Evolutionary conservation across 1,284 basidiomycete genomes (phyloP).

Genomic region (Heterobasidion parviporum): DNA sequence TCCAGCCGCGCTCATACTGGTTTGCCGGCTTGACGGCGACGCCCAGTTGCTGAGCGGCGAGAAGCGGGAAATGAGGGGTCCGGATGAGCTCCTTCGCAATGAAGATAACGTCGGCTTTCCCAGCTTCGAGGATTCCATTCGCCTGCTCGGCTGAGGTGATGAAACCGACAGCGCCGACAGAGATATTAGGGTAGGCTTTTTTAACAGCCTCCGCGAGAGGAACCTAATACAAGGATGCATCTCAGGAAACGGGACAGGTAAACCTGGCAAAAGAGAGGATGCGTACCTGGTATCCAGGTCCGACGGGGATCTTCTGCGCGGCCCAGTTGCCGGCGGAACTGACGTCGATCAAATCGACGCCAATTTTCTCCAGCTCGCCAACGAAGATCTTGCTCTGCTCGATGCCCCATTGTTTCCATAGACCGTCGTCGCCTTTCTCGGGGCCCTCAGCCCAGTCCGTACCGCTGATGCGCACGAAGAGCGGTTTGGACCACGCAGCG

Average conservation of each 20-base stretch:
- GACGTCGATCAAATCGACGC: conserved; percentile 68
- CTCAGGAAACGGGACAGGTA: neutral
- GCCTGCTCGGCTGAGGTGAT: conserved; percentile 62
- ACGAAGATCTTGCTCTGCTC: conserved; percentile 64
- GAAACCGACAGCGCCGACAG: conserved; percentile 64
- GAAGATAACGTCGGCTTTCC: conserved; percentile 63
- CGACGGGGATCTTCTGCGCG: conserved; percentile 48
- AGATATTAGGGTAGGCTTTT: conserved; percentile 46
- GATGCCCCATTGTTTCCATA: conserved; percentile 67
- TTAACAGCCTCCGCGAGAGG: conserved; percentile 67
- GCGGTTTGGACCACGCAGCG: conserved; percentile 53
- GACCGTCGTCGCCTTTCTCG: conserved; percentile 47
- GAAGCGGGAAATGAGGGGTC: conserved; percentile 48
- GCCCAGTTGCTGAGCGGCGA: conserved; percentile 48
- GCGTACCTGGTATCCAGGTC: conserved; percentile 59
- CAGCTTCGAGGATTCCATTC: conserved; percentile 56
- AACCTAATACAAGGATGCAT: conserved; percentile 32
- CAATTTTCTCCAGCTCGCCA: conserved; percentile 48
- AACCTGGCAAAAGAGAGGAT: neutral
- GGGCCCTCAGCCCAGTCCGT: conserved; percentile 73
- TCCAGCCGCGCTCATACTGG: conserved; percentile 61
- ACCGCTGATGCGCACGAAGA: conserved; percentile 72
- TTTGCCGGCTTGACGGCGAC: conserved; percentile 53
- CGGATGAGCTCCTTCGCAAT: conserved; percentile 60
- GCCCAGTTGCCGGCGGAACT: conserved; percentile 64